Evolutionary conservation across 768 basidiomycete species (phyloP).

Genomic region (Suillus americanus): DNA sequence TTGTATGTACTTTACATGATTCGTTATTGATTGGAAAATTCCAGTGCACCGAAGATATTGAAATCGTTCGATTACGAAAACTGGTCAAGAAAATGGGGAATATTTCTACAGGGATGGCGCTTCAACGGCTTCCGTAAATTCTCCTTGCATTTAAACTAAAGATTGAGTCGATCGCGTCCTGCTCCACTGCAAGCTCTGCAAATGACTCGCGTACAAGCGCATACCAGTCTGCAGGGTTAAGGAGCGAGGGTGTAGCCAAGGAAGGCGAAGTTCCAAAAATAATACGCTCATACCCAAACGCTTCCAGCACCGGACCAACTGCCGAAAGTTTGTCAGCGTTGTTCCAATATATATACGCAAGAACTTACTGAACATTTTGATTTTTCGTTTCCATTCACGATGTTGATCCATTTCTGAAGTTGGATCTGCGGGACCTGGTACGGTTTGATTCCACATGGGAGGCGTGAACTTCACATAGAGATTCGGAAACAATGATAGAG

Average conservation of each 20-base stretch:
- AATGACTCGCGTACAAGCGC: conserved; percentile 77
- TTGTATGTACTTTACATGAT: not conserved
- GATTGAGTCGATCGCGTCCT: conserved; percentile 72
- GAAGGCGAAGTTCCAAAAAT: conserved; percentile 80
- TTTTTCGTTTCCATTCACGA: conserved; percentile 66
- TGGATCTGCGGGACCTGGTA: conserved; percentile 37
- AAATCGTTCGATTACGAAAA: not conserved
- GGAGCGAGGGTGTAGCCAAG: conserved; percentile 43
- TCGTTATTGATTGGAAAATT: not conserved
- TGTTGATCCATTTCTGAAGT: conserved; percentile 47
- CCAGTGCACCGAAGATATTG: not conserved
- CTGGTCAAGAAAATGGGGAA: not conserved
- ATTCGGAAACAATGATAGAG: conserved; percentile 73
- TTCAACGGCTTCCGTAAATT: conserved; percentile 34
- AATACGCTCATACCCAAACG: conserved; percentile 82
- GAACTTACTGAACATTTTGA: conserved; percentile 84
- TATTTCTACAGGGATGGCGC: not conserved
- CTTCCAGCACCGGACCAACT: conserved; percentile 85
- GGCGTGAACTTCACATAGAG: conserved; percentile 75
- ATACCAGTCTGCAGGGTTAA: conserved; percentile 72
- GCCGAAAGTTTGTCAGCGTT: conserved; percentile 2
- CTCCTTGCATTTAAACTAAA: conserved; percentile 54
- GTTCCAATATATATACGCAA: conserved; percentile 3
- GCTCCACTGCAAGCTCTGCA: conserved; percentile 77
- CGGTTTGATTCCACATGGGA: conserved; percentile 64